Percentiles rank a stretch among this genome's conserved stretches.
phyloP scores from a whole-genome alignment of 805 yeast species.

The Saturnispora quitensis region DNA sequence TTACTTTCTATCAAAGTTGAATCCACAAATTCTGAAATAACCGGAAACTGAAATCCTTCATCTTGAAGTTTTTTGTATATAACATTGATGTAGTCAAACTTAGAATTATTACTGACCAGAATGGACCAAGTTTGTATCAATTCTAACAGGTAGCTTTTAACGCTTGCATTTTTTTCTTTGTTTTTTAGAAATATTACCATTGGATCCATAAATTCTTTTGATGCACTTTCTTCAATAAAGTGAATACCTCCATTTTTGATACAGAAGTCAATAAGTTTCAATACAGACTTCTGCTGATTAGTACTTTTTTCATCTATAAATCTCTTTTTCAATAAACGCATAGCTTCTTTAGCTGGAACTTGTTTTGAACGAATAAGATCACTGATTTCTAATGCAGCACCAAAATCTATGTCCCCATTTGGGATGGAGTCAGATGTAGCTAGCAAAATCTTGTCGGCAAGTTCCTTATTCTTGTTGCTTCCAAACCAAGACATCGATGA shows the following conservation, averaged over 20 bases:
- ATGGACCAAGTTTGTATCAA: conserved; percentile 70
- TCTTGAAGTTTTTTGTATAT: conserved; percentile 49
- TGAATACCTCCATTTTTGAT: conserved; percentile 90
- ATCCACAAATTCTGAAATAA: conserved; percentile 29
- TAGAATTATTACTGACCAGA: conserved; percentile 60
- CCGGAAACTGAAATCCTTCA: conserved; percentile 65
- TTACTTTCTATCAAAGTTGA: conserved; percentile 67
- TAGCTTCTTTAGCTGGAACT: conserved; percentile 69
- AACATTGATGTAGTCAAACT: conserved; percentile 53
- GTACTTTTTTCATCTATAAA: conserved; percentile 57
- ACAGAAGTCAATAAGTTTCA: conserved; percentile 75
- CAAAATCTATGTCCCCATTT: conserved; percentile 76
- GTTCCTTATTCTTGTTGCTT: conserved; percentile 25
- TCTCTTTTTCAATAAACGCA: conserved; percentile 75
- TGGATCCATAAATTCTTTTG: conserved; percentile 81
- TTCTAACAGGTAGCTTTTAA: conserved; percentile 51
- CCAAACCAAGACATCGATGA: conserved; percentile 45
- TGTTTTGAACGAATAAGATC: conserved; percentile 79
- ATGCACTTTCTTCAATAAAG: conserved; percentile 67
- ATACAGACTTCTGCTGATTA: conserved; percentile 63
- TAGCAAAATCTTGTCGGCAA: conserved; percentile 57
- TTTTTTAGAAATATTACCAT: conserved; percentile 38
- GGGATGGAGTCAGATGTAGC: conserved; percentile 91
- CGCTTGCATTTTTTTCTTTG: conserved; percentile 34
- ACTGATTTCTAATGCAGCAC: conserved; percentile 68